Evolutionary conservation across 1,284 basidiomycete genomes (phyloP).

Genomic region (Wolfiporia cocos): DNA sequence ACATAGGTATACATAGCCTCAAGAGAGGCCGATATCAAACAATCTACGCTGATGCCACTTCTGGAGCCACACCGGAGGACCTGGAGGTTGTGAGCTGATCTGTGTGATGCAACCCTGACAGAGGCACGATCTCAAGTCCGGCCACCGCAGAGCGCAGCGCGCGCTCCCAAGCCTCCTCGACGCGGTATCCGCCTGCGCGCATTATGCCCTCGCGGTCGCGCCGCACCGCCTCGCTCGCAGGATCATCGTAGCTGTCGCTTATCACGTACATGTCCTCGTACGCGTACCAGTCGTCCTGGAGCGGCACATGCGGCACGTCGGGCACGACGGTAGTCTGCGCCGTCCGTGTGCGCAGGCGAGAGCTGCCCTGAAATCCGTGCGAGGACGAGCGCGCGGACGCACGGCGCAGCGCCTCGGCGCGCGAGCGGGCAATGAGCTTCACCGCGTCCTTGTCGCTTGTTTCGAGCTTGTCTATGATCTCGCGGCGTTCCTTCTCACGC

Average conservation of each 20-base stretch:
- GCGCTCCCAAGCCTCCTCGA: constrained; percentile 84
- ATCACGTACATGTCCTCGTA: constrained; percentile 66
- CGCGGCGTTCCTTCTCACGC: constrained; percentile 65
- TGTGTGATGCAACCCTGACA: constrained; percentile 17
- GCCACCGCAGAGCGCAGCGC: constrained; percentile 75
- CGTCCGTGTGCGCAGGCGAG: constrained; percentile 51
- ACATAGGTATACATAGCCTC: no score
- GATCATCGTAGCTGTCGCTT: constrained; percentile 56
- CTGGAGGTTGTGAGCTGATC: no score
- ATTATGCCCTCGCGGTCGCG: constrained; percentile 76
- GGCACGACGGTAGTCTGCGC: constrained; percentile 55
- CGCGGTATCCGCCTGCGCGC: constrained; percentile 78
- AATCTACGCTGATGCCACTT: no score
- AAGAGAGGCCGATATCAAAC: no score
- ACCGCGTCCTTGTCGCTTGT: constrained; percentile 64
- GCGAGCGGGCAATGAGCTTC: constrained; percentile 65
- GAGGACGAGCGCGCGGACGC: constrained; percentile 45
- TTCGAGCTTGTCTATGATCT: constrained; percentile 78
- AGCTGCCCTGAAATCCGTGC: constrained; percentile 38
- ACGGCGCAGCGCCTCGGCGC: constrained; percentile 55
- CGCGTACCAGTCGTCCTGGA: constrained; percentile 70
- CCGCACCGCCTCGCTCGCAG: constrained; percentile 67
- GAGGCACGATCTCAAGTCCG: constrained; percentile 55
- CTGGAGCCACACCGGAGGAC: no score
- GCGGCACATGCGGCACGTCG: constrained; percentile 70